These are phyloP conservation scores for Ochetophila trinervis DNA, from an alignment of 306 rosid genomes.

Conservation along the genomic window DNA sequence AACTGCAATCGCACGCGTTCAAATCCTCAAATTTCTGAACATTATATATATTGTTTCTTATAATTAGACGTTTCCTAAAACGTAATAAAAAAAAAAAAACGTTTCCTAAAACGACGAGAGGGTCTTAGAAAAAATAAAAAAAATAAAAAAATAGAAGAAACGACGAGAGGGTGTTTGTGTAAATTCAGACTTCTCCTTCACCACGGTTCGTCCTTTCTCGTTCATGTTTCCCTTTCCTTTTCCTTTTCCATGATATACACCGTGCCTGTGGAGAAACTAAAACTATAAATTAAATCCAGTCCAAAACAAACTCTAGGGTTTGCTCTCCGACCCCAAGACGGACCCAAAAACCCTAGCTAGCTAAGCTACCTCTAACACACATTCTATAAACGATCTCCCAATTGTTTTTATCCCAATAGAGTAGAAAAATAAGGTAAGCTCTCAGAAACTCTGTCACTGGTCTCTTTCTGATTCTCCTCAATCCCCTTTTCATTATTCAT, in stretches of 20 bases:
- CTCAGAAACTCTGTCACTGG: conserved; percentile 14
- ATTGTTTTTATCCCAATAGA: conserved; percentile 32
- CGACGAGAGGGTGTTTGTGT: too few species aligned
- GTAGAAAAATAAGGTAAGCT: conserved; percentile 31
- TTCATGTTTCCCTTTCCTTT: not conserved
- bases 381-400: conserved; percentile 26
- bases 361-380: conserved; percentile 12
- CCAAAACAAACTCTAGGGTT: conserved; percentile 24
- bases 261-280: conserved; percentile 3
- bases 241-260: not conserved
- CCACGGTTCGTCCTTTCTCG: not conserved
- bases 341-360: conserved; percentile 18
- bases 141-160: too few species aligned
- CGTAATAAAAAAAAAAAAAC: too few species aligned
- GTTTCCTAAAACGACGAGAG: too few species aligned
- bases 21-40: too few species aligned
- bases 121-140: too few species aligned
- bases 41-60: too few species aligned
- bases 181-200: too few species aligned
- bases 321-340: not conserved
- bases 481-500: conserved; percentile 1
- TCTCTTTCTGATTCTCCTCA: conserved; percentile 11
- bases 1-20: too few species aligned
- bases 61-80: too few species aligned
- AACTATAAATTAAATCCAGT: conserved; percentile 26